Conservation (phyloP, 805 yeast genomes). For the Starmera pachycereana region DNA sequence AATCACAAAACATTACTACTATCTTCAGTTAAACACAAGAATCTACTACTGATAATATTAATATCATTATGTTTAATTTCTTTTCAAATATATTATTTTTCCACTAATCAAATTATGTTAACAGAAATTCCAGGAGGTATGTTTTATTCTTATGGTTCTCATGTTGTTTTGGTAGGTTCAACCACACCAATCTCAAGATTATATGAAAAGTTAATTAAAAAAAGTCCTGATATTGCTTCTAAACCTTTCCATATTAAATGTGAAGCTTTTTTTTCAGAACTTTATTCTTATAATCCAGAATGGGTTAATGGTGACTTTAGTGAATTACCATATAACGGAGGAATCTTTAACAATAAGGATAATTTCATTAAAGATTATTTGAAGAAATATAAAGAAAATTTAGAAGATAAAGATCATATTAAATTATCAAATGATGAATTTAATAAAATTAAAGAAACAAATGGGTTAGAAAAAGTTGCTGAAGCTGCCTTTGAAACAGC, state of each 20-base stretch:
- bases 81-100: too few species aligned
- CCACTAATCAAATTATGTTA: too few species aligned
- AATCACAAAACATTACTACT: too few species aligned
- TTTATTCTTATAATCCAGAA: slow-evolving; percentile 12
- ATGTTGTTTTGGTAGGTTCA: too few species aligned
- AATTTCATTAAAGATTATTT: slow-evolving; percentile 7
- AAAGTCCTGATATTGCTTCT: too few species aligned
- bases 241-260: slow-evolving; percentile 5
- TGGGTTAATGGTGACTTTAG: slow-evolving; percentile 16
- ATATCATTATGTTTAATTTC: too few species aligned
- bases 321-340: slow-evolving; percentile 11
- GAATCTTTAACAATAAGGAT: slow-evolving; percentile 17
- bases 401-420: slow-evolving; percentile 8
- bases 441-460: slow-evolving; percentile 3
- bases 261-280: slow-evolving; percentile 9
- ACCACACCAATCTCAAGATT: too few species aligned
- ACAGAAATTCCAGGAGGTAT: too few species aligned
- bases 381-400: slow-evolving; percentile 4
- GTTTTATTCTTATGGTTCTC: too few species aligned
- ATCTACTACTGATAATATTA: too few species aligned
- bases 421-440: slow-evolving; percentile 5
- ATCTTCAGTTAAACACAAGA: too few species aligned
- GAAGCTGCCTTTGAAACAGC: slow-evolving; percentile 6
- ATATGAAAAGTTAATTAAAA: too few species aligned
- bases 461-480: slow-evolving; percentile 11